A percentile compares a stretch with the other conserved stretches of the same genome.
Conservation (phyloP, 352 stramenopile genomes). For the Phytopythium mirpurense region DNA sequence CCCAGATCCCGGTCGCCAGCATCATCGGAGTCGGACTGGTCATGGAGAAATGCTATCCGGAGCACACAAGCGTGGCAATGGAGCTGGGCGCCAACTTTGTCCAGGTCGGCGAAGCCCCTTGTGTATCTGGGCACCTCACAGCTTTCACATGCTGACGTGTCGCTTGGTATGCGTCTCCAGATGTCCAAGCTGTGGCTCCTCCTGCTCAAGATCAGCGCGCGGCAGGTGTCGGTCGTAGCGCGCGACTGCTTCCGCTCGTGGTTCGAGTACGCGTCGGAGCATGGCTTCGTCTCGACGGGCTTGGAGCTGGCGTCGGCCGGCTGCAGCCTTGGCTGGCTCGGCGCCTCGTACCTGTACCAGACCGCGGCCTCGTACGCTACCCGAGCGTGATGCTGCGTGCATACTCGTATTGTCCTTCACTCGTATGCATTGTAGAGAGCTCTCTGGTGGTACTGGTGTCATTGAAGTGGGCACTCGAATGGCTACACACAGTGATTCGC, state of each 20-base stretch:
- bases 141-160: too few species aligned
- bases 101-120: slow-evolving; percentile 25
- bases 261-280: slow-evolving; percentile 57
- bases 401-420: too few species aligned
- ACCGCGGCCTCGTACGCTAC: slow-evolving; percentile 33
- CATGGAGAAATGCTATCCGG: slow-evolving; percentile 76
- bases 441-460: too few species aligned
- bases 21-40: slow-evolving; percentile 65
- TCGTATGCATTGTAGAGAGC: too few species aligned
- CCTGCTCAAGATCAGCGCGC: slow-evolving; percentile 68
- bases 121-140: too few species aligned
- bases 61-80: slow-evolving; percentile 58
- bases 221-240: slow-evolving; percentile 58
- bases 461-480: too few species aligned
- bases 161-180: slow-evolving; percentile 22
- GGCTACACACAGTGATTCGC: too few species aligned
- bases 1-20: slow-evolving; percentile 66
- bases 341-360: slow-evolving; percentile 54
- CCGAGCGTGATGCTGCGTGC: background rate
- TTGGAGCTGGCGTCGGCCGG: slow-evolving; percentile 62
- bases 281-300: slow-evolving; percentile 66
- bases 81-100: slow-evolving; percentile 72
- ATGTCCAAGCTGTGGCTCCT: slow-evolving; percentile 81
- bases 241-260: slow-evolving; percentile 65
- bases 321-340: slow-evolving; percentile 59